Evolutionary conservation across 805 yeast genomes (phyloP), one percentile per base, ranked within the genome.

Genomic region (Yarrowia deformans): DNA sequence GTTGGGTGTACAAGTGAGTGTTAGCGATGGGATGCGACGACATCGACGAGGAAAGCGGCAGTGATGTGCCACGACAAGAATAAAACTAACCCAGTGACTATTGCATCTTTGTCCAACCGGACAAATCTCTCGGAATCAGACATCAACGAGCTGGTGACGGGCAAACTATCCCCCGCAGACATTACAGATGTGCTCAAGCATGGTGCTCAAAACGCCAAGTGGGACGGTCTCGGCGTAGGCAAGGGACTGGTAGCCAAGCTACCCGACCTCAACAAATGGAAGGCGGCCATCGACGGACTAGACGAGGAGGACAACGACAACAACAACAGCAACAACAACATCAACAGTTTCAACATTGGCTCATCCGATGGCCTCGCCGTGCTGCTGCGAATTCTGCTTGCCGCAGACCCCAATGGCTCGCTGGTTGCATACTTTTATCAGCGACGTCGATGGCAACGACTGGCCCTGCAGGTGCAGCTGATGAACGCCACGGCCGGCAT

Each of bases 351-450:
- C 45, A n/a, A 14, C 19, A 46, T 61, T 35, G 37, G 39, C 43
- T 46, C 52, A 13, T 46, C 68, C 56, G 68, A 63, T 23, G 68
- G 68, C 9, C 56, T 63, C 14, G 68, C 68, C n/a, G 56, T 49
- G 39, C 50, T 63, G 52, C 56, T 63, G 37, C 68, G 56, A 48
- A 63, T 48, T n/a, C 68, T 63, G 56, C 56, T 63, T 12, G 55
- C 56, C n/a, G 68, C 48, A 37, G 68, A 63, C 56, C 68, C 55
- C 68, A 37, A 35, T 9, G 66, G 66, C 66, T 43, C 52, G 40
- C 68, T 63, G 46, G 68, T 63, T 37, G 48, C 68, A 48, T 49
- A 63, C 68, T 49, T 63, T 48, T 63, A 63, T 32, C 56, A 63
- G 68, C 68, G 56, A 29, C 68, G 56, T 29, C 43, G 56, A 49